Evolutionary conservation across 1,284 basidiomycete genomes (phyloP).

Genomic region (Malassezia dermatis): DNA sequence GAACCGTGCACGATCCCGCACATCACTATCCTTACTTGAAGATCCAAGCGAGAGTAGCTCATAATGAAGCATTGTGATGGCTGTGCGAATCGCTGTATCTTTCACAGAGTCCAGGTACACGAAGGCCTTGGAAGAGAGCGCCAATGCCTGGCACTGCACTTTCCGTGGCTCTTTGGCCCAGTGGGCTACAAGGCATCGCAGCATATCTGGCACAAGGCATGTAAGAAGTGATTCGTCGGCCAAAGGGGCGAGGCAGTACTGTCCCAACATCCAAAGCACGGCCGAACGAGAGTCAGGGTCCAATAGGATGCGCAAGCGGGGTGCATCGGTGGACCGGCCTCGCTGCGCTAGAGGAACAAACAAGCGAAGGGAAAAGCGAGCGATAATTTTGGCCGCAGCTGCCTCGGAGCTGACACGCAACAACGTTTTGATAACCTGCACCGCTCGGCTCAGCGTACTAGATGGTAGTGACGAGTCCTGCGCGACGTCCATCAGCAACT

Average conservation of each 20-base stretch:
- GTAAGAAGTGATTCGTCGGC: conserved; percentile 25
- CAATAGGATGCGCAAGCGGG: conserved; percentile 1
- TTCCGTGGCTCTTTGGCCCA: conserved; percentile 28
- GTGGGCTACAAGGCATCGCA: conserved; percentile 36
- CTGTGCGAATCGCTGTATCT: conserved; percentile 6
- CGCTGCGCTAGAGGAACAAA: conserved; percentile 17
- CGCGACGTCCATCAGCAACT: conserved; percentile 7
- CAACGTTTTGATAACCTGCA: conserved; percentile 7
- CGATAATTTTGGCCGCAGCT: conserved; percentile 20
- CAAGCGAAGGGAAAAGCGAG: conserved; percentile 25
- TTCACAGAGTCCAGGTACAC: conserved; percentile 16
- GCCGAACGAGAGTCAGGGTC: conserved; percentile 10
- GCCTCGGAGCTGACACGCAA: not conserved
- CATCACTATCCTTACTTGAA: conserved; percentile 33
- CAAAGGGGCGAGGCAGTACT: conserved; percentile 22
- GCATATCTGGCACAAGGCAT: conserved; percentile 32
- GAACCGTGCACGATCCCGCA: conserved; percentile 37
- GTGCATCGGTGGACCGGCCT: not conserved
- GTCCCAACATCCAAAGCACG: conserved; percentile 42
- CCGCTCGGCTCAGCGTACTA: conserved; percentile 2
- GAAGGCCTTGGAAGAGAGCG: conserved; percentile 32
- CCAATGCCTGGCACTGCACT: conserved; percentile 34
- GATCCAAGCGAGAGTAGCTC: conserved; percentile 32
- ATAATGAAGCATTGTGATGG: conserved; percentile 11
- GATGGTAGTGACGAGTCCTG: not conserved